Conservation (phyloP, 306 rosid species). For the Amphicarpaea edgeworthii region DNA sequence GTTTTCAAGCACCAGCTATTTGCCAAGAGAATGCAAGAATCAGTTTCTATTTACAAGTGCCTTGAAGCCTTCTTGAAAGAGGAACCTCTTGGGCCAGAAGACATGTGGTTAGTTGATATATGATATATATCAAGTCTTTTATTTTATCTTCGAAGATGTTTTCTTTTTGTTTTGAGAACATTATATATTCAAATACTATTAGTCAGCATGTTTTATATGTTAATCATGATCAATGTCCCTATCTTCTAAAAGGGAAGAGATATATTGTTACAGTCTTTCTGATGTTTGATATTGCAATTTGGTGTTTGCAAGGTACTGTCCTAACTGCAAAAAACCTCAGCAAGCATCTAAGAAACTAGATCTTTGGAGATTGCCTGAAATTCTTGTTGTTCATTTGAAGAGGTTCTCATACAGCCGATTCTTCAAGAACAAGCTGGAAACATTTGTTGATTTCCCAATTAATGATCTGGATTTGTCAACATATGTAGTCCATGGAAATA, state of each 20-base stretch:
- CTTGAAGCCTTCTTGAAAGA: slow-evolving; percentile 87
- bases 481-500: slow-evolving; percentile 49
- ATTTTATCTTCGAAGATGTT: slow-evolving; percentile 33
- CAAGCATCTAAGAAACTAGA: slow-evolving; percentile 90
- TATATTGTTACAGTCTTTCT: slow-evolving; percentile 32
- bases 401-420: slow-evolving; percentile 69
- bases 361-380: slow-evolving; percentile 93
- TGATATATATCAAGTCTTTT: background rate
- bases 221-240: slow-evolving; percentile 8
- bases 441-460: slow-evolving; percentile 81
- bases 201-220: slow-evolving; percentile 36
- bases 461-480: slow-evolving; percentile 70
- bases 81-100: slow-evolving; percentile 89
- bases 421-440: slow-evolving; percentile 76
- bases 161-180: slow-evolving; percentile 18
- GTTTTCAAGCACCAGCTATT: slow-evolving; percentile 56
- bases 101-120: slow-evolving; percentile 82
- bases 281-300: slow-evolving; percentile 35
- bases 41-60: slow-evolving; percentile 75
- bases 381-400: slow-evolving; percentile 86
- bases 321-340: slow-evolving; percentile 74
- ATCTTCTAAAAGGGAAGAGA: slow-evolving; percentile 13
- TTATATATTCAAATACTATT: slow-evolving; percentile 19
- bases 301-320: slow-evolving; percentile 71
- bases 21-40: slow-evolving; percentile 61